Base-by-base conservation (phyloP, 139 green algal species). In the Tetradesmus lagerheimii region DNA sequence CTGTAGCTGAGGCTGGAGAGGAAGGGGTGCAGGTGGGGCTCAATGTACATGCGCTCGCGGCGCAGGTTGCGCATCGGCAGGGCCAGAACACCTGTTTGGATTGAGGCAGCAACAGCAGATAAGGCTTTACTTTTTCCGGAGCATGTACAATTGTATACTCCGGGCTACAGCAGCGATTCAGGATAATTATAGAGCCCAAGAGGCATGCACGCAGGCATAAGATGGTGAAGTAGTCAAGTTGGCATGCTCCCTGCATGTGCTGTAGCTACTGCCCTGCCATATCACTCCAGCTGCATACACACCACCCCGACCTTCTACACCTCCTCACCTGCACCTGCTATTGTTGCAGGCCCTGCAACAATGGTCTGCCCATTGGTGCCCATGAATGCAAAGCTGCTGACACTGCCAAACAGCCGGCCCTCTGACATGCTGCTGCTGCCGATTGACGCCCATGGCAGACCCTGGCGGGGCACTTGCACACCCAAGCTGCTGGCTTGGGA, bases 351-450 rank as follows among this genome's bases (percentile, higher is more conserved):
- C 37, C 78, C 78, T 80, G 84, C 66, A 43, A 89, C 31, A 25
- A 89, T 38, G 25, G 41, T 35, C 31, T 89, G 84, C 34, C 41
- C 84, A 71, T 89, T 89, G 6, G 84, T 89, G 39, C 84, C 88
- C 91, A 89, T 91, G 91, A 95, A 95, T 4, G 93, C 94, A 92
- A 96, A 96, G 23, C 92, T 83, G 74, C 89, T 94, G 39, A 94
- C 90, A 62, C 93, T 90, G 25, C 87, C 91, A 4, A 87, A 4
- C 78, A 90, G 38, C 27, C 39, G n/a, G 62, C 43, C n/a, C 74
- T 77, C 16, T 16, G 4, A 20, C 57, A n/a, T 45, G 80, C 15
- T 34, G 80, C 45, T 25, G 27, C 84, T 83, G 39, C 27, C 15
- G 45, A 1, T 23, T 1, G 27, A 18, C 27, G 50, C 38, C 87